A percentile compares a stretch with the other conserved stretches of the same genome.
Conservation (phyloP, 768 basidiomycete genomes). For the Lactarius tabidus region DNA sequence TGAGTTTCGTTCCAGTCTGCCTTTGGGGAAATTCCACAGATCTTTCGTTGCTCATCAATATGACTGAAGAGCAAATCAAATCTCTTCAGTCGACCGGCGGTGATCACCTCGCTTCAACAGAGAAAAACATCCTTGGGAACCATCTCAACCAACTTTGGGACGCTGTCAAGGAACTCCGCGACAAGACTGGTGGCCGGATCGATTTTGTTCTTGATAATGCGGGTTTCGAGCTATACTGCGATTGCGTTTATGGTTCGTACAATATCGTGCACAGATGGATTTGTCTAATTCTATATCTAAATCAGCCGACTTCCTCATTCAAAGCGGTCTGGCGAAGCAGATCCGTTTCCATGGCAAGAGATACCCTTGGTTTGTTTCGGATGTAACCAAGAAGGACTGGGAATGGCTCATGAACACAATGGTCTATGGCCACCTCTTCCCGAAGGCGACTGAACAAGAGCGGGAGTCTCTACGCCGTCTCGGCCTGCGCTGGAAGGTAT, state of each 20-base stretch:
- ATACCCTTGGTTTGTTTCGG: constrained; percentile 92
- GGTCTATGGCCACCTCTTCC: constrained; percentile 92
- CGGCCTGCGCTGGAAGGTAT: constrained; percentile 86
- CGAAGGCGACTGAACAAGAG: constrained; percentile 73
- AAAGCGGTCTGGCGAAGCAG: constrained; percentile 79
- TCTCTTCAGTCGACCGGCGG: constrained; percentile 94
- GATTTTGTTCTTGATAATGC: constrained; percentile 86
- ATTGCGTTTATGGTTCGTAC: constrained; percentile 73
- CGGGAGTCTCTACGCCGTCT: constrained; percentile 75
- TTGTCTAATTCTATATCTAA: constrained; percentile 20
- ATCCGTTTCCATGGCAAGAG: constrained; percentile 95
- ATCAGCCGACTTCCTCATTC: constrained; percentile 87
- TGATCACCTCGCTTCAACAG: constrained; percentile 91
- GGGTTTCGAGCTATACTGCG: constrained; percentile 84
- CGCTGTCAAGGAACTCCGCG: constrained; percentile 54
- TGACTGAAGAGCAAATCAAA: constrained; percentile 97
- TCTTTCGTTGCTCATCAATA: constrained; percentile 90
- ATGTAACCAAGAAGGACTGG: constrained; percentile 93
- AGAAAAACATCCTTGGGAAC: constrained; percentile 95
- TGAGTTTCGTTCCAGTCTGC: constrained; percentile 54
- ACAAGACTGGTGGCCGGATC: constrained; percentile 32
- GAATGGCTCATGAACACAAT: constrained; percentile 85
- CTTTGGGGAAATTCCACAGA: constrained; percentile 98
- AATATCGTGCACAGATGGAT: background rate
- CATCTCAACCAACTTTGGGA: constrained; percentile 70